These are phyloP conservation scores for Pelargonium cotyledonis DNA, from an alignment of 441 rosid genomes.

Conservation along the genomic window DNA sequence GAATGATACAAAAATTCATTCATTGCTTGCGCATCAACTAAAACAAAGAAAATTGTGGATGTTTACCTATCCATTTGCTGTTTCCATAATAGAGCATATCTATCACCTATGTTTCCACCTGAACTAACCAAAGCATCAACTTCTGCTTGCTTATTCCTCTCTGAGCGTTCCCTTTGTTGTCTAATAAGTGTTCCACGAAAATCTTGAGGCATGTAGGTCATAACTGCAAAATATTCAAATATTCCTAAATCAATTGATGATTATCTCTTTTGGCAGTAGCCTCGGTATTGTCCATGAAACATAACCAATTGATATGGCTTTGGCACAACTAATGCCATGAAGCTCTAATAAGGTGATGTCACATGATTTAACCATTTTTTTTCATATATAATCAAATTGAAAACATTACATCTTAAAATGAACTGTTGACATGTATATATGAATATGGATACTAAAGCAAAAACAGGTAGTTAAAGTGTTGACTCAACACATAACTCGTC, in stretches of 20 bases:
- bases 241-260: slow-evolving; percentile 9
- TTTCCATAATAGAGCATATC: slow-evolving; percentile 80
- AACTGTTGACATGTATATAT: too few relatives aligned
- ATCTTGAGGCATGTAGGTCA: slow-evolving; percentile 99
- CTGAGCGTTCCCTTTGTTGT: slow-evolving; percentile 91
- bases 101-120: slow-evolving; percentile 72
- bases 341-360: background rate
- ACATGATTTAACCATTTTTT: background rate
- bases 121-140: slow-evolving; percentile 74
- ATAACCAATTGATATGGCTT: background rate
- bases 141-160: slow-evolving; percentile 93
- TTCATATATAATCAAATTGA: background rate
- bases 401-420: too few relatives aligned
- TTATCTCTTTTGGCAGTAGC: background rate
- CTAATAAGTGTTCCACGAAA: slow-evolving; percentile 82
- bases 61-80: slow-evolving; percentile 95
- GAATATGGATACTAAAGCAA: too few relatives aligned
- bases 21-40: slow-evolving; percentile 6
- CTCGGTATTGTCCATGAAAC: slow-evolving; percentile 5
- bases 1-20: slow-evolving; percentile 18
- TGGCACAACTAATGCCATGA: background rate
- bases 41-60: slow-evolving; percentile 17
- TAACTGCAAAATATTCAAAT: slow-evolving; percentile 44
- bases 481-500: too few relatives aligned
- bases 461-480: too few relatives aligned